phyloP scores from a whole-genome alignment of 2,329 filamentous ascomycete species.

The Dichotomopilus funicola region DNA sequence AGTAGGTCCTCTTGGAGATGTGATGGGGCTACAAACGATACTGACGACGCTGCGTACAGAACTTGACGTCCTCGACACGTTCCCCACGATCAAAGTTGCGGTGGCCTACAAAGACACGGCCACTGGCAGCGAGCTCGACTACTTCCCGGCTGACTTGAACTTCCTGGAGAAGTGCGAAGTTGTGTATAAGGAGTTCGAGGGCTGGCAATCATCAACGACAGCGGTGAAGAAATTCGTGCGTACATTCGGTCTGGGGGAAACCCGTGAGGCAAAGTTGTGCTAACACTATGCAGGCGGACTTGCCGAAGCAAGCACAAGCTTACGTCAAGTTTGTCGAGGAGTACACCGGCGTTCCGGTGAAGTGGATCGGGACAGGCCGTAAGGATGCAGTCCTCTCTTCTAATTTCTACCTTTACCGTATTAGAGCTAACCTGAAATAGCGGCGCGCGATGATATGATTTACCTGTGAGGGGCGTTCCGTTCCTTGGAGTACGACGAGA shows the following conservation, averaged over 20 bases:
- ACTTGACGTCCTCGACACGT: constrained; percentile 66
- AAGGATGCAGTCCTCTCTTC: constrained; percentile 1
- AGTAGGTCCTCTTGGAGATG: constrained; percentile 23
- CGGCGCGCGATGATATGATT: constrained; percentile 20
- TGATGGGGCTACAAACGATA: too few relatives aligned
- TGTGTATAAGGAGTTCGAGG: constrained; percentile 60
- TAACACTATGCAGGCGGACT: constrained; percentile 35
- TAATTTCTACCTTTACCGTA: neutral
- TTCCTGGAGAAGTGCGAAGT: constrained; percentile 55
- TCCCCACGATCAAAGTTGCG: constrained; percentile 68
- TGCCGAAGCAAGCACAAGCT: constrained; percentile 57
- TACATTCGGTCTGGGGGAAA: neutral
- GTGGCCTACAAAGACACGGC: constrained; percentile 56
- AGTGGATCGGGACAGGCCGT: constrained; percentile 25
- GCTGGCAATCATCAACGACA: constrained; percentile 62
- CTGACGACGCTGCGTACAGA: constrained; percentile 24
- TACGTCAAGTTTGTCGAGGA: constrained; percentile 63
- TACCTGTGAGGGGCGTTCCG: constrained; percentile 12
- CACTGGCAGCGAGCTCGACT: constrained; percentile 44
- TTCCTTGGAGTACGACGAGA: too few relatives aligned
- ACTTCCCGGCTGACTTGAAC: constrained; percentile 59
- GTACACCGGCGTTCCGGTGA: constrained; percentile 48
- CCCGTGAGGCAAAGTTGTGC: neutral
- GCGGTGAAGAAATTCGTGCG: constrained; percentile 47
- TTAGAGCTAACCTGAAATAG: constrained; percentile 7